Percentiles rank a stretch among this genome's conserved stretches.
Conservation (phyloP, 2,329 filamentous ascomycete genomes). For the Fusarium tanahbumbuense region DNA sequence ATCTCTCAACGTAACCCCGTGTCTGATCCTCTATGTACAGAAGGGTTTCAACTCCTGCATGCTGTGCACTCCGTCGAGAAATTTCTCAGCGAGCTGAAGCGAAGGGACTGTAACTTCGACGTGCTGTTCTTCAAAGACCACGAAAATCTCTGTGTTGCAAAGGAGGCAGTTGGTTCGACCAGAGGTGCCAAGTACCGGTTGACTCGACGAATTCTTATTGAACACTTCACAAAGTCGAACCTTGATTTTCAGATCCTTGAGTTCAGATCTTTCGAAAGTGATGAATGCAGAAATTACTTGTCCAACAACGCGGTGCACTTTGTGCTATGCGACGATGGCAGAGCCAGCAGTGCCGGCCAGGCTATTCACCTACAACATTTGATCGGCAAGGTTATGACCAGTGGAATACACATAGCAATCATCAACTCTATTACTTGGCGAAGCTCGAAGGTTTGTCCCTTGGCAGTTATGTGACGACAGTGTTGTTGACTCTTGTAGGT, state of each 20-base stretch:
- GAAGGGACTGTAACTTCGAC: constrained; percentile 76
- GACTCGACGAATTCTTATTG: constrained; percentile 71
- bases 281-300: constrained; percentile 67
- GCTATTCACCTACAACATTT: constrained; percentile 59
- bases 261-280: constrained; percentile 60
- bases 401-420: constrained; percentile 71
- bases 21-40: constrained; percentile 46
- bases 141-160: constrained; percentile 66
- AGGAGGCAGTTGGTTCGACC: constrained; percentile 9
- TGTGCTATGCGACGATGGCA: constrained; percentile 75
- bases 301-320: constrained; percentile 69
- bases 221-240: constrained; percentile 62
- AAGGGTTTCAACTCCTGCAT: constrained; percentile 77
- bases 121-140: constrained; percentile 74
- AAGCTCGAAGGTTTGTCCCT: constrained; percentile 68
- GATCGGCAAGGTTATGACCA: constrained; percentile 58
- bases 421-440: constrained; percentile 72
- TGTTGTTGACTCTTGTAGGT: constrained; percentile 21
- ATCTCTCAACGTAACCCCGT: neutral
- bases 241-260: constrained; percentile 49
- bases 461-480: neutral
- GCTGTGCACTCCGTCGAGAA: constrained; percentile 75
- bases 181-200: constrained; percentile 66
- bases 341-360: constrained; percentile 40
- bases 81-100: constrained; percentile 69